A percentile compares a stretch with the other conserved stretches of the same genome.
Evolutionary conservation across 2,329 filamentous ascomycete species (phyloP).

Genomic region (Arthrobotrys sphaeroides): DNA sequence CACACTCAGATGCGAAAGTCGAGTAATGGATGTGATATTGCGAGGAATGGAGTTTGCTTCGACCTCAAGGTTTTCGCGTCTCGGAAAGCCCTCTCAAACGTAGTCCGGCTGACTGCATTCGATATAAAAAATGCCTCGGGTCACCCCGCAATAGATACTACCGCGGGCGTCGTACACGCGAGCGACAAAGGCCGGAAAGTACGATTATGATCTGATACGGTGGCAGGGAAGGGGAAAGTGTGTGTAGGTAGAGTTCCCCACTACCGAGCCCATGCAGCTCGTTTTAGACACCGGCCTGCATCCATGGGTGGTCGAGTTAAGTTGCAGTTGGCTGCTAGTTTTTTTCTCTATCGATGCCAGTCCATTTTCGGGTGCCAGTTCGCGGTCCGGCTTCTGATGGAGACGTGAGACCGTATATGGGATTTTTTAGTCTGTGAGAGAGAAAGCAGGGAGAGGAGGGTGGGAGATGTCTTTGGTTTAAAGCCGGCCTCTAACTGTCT

Average conservation of each 20-base stretch:
- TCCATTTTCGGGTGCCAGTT: slow-evolving; percentile 53
- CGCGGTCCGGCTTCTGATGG: slow-evolving; percentile 42
- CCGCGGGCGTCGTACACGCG: slow-evolving; percentile 15
- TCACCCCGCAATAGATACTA: slow-evolving; percentile 29
- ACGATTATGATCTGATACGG: slow-evolving; percentile 53
- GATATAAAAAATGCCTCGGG: slow-evolving; percentile 52
- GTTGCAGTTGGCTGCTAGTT: background rate
- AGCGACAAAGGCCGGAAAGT: slow-evolving; percentile 34
- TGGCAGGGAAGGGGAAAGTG: slow-evolving; percentile 26
- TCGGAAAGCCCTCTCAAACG: slow-evolving; percentile 15
- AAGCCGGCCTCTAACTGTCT: slow-evolving; percentile 20
- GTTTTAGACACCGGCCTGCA: slow-evolving; percentile 20
- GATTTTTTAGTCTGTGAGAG: background rate
- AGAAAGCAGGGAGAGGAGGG: background rate
- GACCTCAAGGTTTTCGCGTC: slow-evolving; percentile 18
- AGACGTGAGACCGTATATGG: slow-evolving; percentile 3
- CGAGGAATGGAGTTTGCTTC: background rate
- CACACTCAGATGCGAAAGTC: background rate
- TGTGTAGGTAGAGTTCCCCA: slow-evolving; percentile 25
- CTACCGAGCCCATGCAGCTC: slow-evolving; percentile 16
- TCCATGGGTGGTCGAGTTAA: slow-evolving; percentile 21
- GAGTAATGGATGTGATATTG: background rate
- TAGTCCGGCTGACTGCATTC: slow-evolving; percentile 16
- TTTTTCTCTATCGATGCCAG: slow-evolving; percentile 4
- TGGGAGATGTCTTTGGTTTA: background rate